Base-by-base conservation (phyloP, 345 rosid species). In the Salix caprea region DNA sequence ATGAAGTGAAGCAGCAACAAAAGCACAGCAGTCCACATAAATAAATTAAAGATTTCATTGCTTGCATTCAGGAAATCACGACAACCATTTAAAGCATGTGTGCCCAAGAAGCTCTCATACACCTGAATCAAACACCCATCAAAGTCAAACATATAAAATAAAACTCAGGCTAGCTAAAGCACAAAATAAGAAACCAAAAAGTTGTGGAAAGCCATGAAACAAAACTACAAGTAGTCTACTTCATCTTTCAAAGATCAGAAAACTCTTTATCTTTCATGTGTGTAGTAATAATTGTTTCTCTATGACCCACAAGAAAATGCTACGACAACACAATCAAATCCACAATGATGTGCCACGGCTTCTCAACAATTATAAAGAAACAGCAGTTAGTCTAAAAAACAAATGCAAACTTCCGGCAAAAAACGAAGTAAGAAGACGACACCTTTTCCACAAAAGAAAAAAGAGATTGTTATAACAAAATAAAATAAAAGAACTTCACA, bases 11-110 rank as follows among this genome's bases (percentile, higher is more conserved):
- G 78, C 84, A 82, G 84, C 81, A 82, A 82, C 84, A 46, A 81
- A 78, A 82, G 79, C 81, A 82, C 79, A 82, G 81, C 81, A 82
- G 84, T 77, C 84, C 81, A 81, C 76, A 81, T 61, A 77, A 74
- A 61, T 65, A 82, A 82, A 74, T 65, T 78, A 78, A 77, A 77
- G 81, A 82, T 77, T 72, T 82, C 81, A 81, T 67, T 77, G 81
- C 75, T 74, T 74, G 81, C 81, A 81, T 68, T 77, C 80, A 81
- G 72, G 78, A 72, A 77, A 81, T 74, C 84, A 82, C 79, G 78
- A 82, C 78, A 82, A 82, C 79, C 81, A 77, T 74, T 74, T 82
- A 74, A 82, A 82, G 81, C 79, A 78, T 73, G 70, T 77, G 78
- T 70, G 56, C 73, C 84, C 84, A 82, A 74, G 81, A 77, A 74